Evolutionary conservation across 345 rosid genomes (phyloP).

Genomic region (Ceriops zippeliana): DNA sequence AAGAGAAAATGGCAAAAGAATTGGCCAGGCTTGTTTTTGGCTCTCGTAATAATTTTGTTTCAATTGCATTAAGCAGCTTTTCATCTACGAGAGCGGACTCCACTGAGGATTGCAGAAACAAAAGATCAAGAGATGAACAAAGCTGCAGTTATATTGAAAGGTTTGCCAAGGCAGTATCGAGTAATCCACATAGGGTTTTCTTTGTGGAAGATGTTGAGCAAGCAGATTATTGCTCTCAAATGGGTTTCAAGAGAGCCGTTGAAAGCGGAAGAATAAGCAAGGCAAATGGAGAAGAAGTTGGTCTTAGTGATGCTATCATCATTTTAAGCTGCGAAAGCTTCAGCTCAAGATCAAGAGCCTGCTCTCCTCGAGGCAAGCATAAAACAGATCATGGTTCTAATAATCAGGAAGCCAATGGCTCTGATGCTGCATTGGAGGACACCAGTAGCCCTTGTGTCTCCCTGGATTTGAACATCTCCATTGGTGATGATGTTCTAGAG

Average conservation of each 20-base stretch:
- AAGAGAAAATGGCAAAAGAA: constrained; percentile 31
- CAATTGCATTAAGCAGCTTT: constrained; percentile 55
- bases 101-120: constrained; percentile 51
- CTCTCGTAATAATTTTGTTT: constrained; percentile 39
- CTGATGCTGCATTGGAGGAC: constrained; percentile 21
- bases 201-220: constrained; percentile 73
- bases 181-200: constrained; percentile 73
- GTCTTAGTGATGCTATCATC: constrained; percentile 58
- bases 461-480: constrained; percentile 69
- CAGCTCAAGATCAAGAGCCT: constrained; percentile 67
- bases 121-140: constrained; percentile 60
- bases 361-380: constrained; percentile 45
- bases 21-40: constrained; percentile 32
- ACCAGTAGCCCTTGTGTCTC: constrained; percentile 36
- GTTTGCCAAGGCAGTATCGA: constrained; percentile 56
- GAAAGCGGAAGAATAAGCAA: constrained; percentile 58
- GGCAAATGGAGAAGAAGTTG: constrained; percentile 42
- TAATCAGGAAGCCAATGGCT: constrained; percentile 19
- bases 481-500: constrained; percentile 36
- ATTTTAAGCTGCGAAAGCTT: constrained; percentile 76
- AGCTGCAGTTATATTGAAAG: constrained; percentile 56
- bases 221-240: constrained; percentile 58
- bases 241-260: constrained; percentile 65
- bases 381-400: constrained; percentile 30
- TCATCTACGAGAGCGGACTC: constrained; percentile 59